Percentiles rank a stretch among this genome's conserved stretches.
Evolutionary conservation across 2,329 filamentous ascomycete genomes (phyloP).

Genomic region (Calonectria fujianensis): DNA sequence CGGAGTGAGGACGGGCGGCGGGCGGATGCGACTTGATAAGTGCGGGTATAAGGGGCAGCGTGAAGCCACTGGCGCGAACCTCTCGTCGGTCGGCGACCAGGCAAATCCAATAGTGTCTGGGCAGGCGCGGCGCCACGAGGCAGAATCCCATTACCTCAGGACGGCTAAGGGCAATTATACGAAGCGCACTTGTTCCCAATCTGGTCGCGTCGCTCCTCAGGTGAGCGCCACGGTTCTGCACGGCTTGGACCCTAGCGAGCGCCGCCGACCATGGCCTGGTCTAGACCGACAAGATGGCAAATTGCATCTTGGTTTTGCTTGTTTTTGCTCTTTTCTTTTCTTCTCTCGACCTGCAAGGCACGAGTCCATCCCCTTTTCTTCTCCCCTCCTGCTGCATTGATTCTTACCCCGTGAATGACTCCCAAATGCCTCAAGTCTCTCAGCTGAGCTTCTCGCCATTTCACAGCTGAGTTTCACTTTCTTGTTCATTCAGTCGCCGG

Average conservation of each 20-base stretch:
- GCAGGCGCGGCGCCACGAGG: slow-evolving; percentile 10
- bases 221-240: slow-evolving; percentile 10
- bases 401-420: not conserved
- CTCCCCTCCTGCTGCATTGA: not conserved
- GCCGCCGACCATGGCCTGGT: slow-evolving; percentile 1
- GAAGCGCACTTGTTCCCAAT: slow-evolving; percentile 18
- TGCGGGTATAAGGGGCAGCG: slow-evolving; percentile 4
- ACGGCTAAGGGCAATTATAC: slow-evolving; percentile 4
- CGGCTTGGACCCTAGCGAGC: slow-evolving; percentile 8
- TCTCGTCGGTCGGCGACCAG: not conserved
- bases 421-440: not conserved
- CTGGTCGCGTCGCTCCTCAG: slow-evolving; percentile 7
- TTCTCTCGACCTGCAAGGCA: not conserved
- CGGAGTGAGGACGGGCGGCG: not conserved
- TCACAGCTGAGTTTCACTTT: slow-evolving; percentile 2
- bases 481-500: not conserved
- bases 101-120: not conserved
- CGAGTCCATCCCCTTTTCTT: not conserved
- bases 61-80: not conserved
- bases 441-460: not conserved
- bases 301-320: not conserved
- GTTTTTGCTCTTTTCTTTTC: not conserved
- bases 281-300: slow-evolving; percentile 13
- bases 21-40: slow-evolving; percentile 14
- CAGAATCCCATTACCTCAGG: not conserved